Base-by-base conservation (phyloP, 768 basidiomycete genomes). In the Trametes elegans region DNA sequence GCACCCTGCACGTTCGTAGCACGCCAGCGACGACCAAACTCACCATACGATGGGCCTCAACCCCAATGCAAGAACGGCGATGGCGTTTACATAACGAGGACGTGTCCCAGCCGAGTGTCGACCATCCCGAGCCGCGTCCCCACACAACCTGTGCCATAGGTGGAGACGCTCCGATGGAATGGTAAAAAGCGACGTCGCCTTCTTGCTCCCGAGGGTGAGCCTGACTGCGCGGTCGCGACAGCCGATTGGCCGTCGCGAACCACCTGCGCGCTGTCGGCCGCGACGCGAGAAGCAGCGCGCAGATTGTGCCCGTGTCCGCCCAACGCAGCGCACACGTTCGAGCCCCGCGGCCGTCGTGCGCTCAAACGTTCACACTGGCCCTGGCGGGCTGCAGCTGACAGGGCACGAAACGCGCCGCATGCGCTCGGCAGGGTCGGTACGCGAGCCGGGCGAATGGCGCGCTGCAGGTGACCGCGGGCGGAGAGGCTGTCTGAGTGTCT, bases 321-420 rank as follows among this genome's bases (percentile, higher is more conserved):
- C n/a, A n/a, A n/a, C n/a, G 34, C 14, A 9, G 29, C 8, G 39
- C 36, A 55, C 54, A 55, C 54, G 54, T 55, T 55, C 47, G 39
- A 49, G 34, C 5, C 54, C 24, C 5, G 9, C 8, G 47, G 29
- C n/a, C n/a, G n/a, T n/a, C n/a, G n/a, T n/a, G n/a, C n/a, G n/a
- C n/a, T 40, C 27, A 29, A 46, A 48, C 39, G 53, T 55, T 47
- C 45, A 23, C n/a, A 16, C 10, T 34, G 40, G 18, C 36, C 29
- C 35, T 14, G 13, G 16, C 26, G 14, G 8, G 13, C 38, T 24
- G 49, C 56, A 57, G 55, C 43, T 57, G 49, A 55, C 45, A 27
- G 44, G 19, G 26, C 49, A 28, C 26, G 35, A 24, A 27, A 39
- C 49, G 29, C 21, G 26, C 10, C 38, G 29, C n/a, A 38, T 46